Evolutionary conservation across 768 basidiomycete species (phyloP), one percentile per base, ranked within the genome.

Genomic region (Phanerodontia chrysosporium): DNA sequence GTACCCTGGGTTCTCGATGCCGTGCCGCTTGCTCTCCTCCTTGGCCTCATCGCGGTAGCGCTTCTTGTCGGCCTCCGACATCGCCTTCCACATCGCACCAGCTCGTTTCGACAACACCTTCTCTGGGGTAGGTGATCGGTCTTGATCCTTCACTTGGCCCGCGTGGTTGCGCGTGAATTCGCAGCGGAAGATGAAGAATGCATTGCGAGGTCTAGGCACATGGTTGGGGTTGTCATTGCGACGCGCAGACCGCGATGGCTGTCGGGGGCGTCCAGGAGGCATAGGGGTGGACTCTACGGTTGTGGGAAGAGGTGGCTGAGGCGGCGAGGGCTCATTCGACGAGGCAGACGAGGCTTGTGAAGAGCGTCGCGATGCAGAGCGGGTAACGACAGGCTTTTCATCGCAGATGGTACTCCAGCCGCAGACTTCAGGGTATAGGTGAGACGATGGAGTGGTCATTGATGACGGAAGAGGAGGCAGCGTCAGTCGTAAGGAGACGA

Each of bases 81-180:
- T 76, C 58, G 79, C 74, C 39, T 78, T 79, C 92, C 92, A 95
- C 29, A 87, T 85, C 53, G 86, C 85, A 0, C 82, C 86, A 0
- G 90, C 91, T 49, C 88, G 80, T 64, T 87, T 87, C n/a, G 87
- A 90, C 39, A 93, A 79, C 1, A 82, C 79, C 68, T 83, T 83
- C 59, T 81, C 80, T 25, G 62, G 52, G 16, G 62, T 66, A 14
- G 58, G 35, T 27, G 63, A 64, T 28, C 59, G 16, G 39, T 66
- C 66, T 10, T 61, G 44, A 14, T 35, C 45, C 35, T 35, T 36
- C 24, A 30, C 49, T 28, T 75, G 75, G 45, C 75, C 73, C 22
- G 73, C 71, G 71, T 69, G 67, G 83, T 77, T 59, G 74, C 73
- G 65, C 70, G 78, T 63, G 80, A 80, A 89, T 61, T 86, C 80